Conservation (phyloP, 2,329 filamentous ascomycete genomes). For the Graphilbum fragrans region DNA sequence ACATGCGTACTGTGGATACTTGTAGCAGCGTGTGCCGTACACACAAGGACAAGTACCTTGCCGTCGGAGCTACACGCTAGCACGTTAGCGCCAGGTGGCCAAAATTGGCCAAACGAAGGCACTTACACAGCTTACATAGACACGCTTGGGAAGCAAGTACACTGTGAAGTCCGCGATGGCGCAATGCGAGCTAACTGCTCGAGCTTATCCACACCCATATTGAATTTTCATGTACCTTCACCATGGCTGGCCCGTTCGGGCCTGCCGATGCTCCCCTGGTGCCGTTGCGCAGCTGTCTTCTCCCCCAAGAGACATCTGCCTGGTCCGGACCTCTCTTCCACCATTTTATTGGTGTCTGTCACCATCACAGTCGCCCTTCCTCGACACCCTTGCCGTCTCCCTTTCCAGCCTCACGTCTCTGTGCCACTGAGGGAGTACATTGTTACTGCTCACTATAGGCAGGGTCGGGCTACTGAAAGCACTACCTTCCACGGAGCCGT, state of each 20-base stretch:
- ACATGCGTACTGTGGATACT: no score
- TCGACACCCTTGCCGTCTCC: background rate
- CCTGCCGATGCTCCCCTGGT: no score
- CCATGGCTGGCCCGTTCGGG: background rate
- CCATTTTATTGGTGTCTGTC: constrained; percentile 10
- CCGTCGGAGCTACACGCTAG: no score
- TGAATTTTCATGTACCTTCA: background rate
- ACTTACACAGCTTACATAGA: background rate
- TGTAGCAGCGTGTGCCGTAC: no score
- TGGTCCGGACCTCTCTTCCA: constrained; percentile 7
- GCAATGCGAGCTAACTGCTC: constrained; percentile 11
- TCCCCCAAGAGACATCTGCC: background rate
- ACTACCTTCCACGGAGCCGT: no score
- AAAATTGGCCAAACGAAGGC: no score
- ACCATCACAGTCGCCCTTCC: constrained; percentile 3
- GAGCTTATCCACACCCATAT: background rate
- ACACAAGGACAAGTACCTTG: no score
- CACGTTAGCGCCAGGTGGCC: background rate
- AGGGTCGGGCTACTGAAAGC: no score
- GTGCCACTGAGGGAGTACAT: background rate
- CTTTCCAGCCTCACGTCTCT: background rate
- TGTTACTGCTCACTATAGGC: background rate
- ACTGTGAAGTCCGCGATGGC: constrained; percentile 9
- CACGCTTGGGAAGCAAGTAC: background rate
- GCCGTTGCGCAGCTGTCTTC: no score